Base-by-base conservation (phyloP, 192 early-diverging fungal genomes). In the Geosiphon pyriformis region DNA sequence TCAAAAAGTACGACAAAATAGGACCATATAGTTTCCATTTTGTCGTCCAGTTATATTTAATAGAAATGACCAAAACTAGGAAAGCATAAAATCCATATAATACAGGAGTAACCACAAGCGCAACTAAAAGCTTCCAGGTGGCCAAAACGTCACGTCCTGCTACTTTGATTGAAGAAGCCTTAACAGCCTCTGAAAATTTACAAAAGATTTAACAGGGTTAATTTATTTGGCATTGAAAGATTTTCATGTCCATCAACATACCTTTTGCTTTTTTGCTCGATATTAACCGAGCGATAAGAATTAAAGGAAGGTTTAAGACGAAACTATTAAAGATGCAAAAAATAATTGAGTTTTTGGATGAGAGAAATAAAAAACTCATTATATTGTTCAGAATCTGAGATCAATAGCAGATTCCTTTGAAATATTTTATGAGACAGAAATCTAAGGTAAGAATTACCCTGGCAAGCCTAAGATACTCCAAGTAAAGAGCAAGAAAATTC, bases 61-160 rank as follows among this genome's bases (percentile, higher is more conserved):
- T 56, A 20, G 61, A 61, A 17, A 72, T 22, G 12, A 77, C 42
- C 33, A 91, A 80, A 15, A 86, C 82, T 23, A 92, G 61, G 30
- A 89, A 65, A 3, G 86, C 81, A 70, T 92, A 93, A 0, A 82
- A 66, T 2, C 82, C 82, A 70, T 93, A 93, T 23, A 91, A 78
- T 7, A 82, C 68, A 1, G 93, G 93, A 42, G 88, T 82, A 27
- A 95, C 79, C 1, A 83, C 91, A 26, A 90, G 72, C 25, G 82
- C 85, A 23, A 93, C 86, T 6, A 94, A 71, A 12, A 94, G 76
- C 73, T 98, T 98, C 96, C 95, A 98, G 4, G 96, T 96, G 0
- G 92, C 93, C 20, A 99, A 78, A 8, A 99, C 97, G 69, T 99
- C 97, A 33, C 88, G 83, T 26, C 93, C 97, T 54, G 88, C 87